Evolutionary conservation across 2,329 filamentous ascomycete genomes (phyloP), one percentile per base, ranked within the genome.

Genomic region (Clonostachys chloroleuca): DNA sequence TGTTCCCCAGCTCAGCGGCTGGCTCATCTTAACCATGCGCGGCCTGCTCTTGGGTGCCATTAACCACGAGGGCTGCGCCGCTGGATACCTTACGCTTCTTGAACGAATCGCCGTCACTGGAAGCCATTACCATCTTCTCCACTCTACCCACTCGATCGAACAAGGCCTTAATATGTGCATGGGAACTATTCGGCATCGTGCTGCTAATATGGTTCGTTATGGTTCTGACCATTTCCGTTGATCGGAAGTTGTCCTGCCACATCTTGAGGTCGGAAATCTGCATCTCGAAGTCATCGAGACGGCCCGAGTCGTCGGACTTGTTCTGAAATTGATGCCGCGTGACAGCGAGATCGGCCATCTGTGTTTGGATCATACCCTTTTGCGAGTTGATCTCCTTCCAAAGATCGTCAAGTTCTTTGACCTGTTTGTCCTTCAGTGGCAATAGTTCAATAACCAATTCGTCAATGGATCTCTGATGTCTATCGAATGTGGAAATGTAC

Each of bases 241-340:
- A 34, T 8, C 16, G 16, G 37, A 46, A 46, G 44, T 40, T 40
- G 37, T 46, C 37, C 13, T 34, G 35, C 44, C 44, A 46, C 10
- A 24, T 16, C 18, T 34, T 40, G 17, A 46, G 36, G 37, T 40
- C 12, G 12, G 16, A 13, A 37, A 46, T 46, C 12, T 35, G 44
- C 24, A 30, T 30, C 24, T 30, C 24, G 24, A 30, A 30, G 24
- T 30, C 24, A 30, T 30, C 24, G 9, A 30, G 24, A 30, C 24
- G 24, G 24, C 24, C 24, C 24, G 8, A 3, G 24, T 30, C 24
- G 8, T 30, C 24, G 24, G 24, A 30, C 24, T 30, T 30, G 24
- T 9, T 30, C 3, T 10, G 24, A 30, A 30, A 30, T 30, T 30
- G 24, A 30, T 30, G 24, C 9, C 9, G 24, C 24, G 24, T 30